Evolutionary conservation across 768 basidiomycete species (phyloP), one percentile per base, ranked within the genome.

Genomic region (Hygrophoropsis aurantiaca): DNA sequence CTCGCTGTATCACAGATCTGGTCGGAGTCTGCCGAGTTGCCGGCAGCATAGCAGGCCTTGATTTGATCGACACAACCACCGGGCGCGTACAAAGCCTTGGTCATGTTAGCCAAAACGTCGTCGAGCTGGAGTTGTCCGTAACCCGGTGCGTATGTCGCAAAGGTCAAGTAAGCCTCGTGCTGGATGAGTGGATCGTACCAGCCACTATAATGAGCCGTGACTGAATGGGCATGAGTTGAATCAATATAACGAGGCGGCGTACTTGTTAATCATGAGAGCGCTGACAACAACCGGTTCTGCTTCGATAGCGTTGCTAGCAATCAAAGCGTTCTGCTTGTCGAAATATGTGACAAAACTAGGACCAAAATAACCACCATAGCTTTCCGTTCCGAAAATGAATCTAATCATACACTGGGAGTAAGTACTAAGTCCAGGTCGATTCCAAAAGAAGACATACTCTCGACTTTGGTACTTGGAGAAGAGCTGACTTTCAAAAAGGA

Each of bases 121-220:
- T 75, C 67, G 24, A 67, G 69, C 49, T 80, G 79, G 10, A 86
- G 75, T 50, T 74, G 82, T 6, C 84, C 84, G 51, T 85, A 86
- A 11, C 82, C 81, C 6, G 84, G 84, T 0, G 84, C 84, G 32
- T 82, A 58, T 0, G 73, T 74, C 0, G 82, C 80, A 46, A 85
- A 86, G 30, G 71, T 71, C 47, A 85, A 70, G 47, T 79, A 84
- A 9, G 83, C 78, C 50, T 81, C 53, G 53, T 79, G 78, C 52
- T 85, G 84, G 35, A 84, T 71, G 24, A 84, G 66, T 1, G 84
- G 82, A 50, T 85, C 84, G 44, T 72, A 78, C 82, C 82, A 84
- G 33, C 82, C 82, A 52, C 84, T 85, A 43, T n/a, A n/a, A n/a
- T n/a, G n/a, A n/a, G n/a, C n/a, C n/a, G n/a, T n/a, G n/a, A n/a